Conservation (phyloP, 2,329 filamentous ascomycete species). For the Reticulascus tulasneorum region DNA sequence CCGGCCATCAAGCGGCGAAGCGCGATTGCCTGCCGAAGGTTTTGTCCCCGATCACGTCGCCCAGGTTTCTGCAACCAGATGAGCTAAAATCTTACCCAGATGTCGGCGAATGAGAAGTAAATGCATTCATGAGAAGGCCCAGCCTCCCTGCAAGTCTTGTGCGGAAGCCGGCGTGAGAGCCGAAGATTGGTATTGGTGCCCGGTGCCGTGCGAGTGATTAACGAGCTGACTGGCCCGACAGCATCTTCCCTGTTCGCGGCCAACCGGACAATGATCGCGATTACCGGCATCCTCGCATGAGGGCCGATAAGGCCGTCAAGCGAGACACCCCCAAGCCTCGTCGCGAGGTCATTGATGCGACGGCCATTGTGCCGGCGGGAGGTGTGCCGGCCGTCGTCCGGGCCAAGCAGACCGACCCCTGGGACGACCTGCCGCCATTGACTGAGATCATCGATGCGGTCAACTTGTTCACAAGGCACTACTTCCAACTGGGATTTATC, state of each 20-base stretch:
- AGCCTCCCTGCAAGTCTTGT: conserved; percentile 49
- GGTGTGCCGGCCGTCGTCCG: conserved; percentile 10
- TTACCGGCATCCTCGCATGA: conserved; percentile 51
- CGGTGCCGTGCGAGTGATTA: background rate
- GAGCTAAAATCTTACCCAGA: conserved; percentile 25
- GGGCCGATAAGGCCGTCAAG: conserved; percentile 41
- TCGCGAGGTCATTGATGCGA: conserved; percentile 27
- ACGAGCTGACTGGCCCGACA: conserved; percentile 19
- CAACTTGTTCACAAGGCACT: conserved; percentile 49
- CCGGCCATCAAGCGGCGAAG: conserved; percentile 42
- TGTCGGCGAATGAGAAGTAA: conserved; percentile 55
- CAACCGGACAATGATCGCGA: conserved; percentile 51
- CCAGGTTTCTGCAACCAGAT: conserved; percentile 1
- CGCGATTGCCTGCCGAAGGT: conserved; percentile 51
- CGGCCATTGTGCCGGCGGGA: conserved; percentile 13
- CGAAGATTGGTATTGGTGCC: conserved; percentile 46
- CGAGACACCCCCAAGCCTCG: conserved; percentile 32
- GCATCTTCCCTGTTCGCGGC: conserved; percentile 49
- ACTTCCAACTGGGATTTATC: conserved; percentile 58
- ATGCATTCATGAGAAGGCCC: conserved; percentile 46
- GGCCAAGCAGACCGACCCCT: conserved; percentile 33
- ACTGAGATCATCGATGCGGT: conserved; percentile 48
- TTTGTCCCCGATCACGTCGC: conserved; percentile 16
- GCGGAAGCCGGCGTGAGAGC: conserved; percentile 42
- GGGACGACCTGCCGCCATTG: conserved; percentile 47